A percentile compares a stretch with the other conserved stretches of the same genome.
Conservation (phyloP, 306 rosid species). For the Corylus americana region DNA sequence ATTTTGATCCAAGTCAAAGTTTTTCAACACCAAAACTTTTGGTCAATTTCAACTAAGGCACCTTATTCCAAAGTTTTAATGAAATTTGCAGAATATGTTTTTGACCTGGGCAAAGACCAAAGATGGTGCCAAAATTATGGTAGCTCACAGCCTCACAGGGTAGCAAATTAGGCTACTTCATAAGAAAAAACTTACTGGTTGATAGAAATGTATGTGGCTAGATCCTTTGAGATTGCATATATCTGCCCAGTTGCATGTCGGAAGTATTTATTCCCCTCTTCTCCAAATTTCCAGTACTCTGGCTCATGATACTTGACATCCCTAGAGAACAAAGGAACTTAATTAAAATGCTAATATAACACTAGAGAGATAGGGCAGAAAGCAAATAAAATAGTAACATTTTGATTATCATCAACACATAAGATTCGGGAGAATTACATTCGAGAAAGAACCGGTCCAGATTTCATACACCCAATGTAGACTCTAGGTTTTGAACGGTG, state of each 20-base stretch:
- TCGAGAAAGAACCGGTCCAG: conserved; percentile 92
- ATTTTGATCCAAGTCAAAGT: not conserved
- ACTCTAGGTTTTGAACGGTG: conserved; percentile 93
- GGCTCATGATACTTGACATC: conserved; percentile 95
- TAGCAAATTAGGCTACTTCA: conserved; percentile 14
- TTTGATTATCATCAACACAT: conserved; percentile 1
- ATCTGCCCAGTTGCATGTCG: conserved; percentile 99
- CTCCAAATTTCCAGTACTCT: conserved; percentile 98
- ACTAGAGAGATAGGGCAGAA: not conserved
- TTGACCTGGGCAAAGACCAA: not conserved
- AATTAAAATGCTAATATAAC: conserved; percentile 1
- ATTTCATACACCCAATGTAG: conserved; percentile 97
- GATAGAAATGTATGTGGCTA: conserved; percentile 84
- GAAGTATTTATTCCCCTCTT: conserved; percentile 93
- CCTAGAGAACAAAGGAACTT: conserved; percentile 38
- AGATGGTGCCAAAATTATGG: not conserved
- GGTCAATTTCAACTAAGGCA: not conserved
- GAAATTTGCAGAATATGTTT: not conserved
- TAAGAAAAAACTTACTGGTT: conserved; percentile 64
- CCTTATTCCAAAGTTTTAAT: not conserved
- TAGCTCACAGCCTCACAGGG: not conserved
- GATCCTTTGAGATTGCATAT: conserved; percentile 90
- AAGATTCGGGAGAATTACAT: conserved; percentile 47
- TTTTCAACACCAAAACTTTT: not conserved
- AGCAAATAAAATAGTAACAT: not conserved